phyloP scores from a whole-genome alignment of 805 yeast species.

The Zygosaccharomyces kombuchaensis region DNA sequence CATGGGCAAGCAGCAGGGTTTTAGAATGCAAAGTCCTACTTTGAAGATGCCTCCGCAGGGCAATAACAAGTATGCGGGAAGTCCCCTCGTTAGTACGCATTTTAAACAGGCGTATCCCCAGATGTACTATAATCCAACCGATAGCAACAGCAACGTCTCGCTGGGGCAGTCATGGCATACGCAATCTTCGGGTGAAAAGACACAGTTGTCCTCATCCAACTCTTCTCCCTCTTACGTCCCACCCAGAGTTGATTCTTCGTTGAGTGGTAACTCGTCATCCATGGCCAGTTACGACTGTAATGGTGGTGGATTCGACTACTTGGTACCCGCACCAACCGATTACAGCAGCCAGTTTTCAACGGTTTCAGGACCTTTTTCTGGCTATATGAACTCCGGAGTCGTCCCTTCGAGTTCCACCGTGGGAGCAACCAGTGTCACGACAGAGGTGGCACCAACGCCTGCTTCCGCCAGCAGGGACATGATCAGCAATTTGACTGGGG shows the following conservation, averaged over 20 bases:
- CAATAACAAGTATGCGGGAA: conserved; percentile 10
- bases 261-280: conserved; percentile 18
- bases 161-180: conserved; percentile 11
- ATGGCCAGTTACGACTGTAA: conserved; percentile 6
- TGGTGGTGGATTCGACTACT: conserved; percentile 15
- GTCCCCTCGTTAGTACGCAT: conserved; percentile 13
- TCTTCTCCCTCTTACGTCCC: conserved; percentile 21
- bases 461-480: conserved; percentile 8
- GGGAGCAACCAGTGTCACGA: conserved; percentile 3
- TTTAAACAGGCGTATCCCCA: conserved; percentile 27
- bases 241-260: conserved; percentile 17
- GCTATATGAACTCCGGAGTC: conserved; percentile 10
- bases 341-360: conserved; percentile 12
- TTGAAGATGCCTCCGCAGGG: conserved; percentile 9
- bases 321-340: conserved; percentile 13
- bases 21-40: conserved; percentile 15
- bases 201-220: conserved; percentile 11
- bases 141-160: conserved; percentile 10
- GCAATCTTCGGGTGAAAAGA: conserved; percentile 9
- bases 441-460: conserved; percentile 9
- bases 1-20: conserved; percentile 10
- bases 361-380: conserved; percentile 8
- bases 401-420: conserved; percentile 7
- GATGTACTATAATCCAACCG: conserved; percentile 14
- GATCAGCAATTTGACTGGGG: conserved; percentile 3